Evolutionary conservation across 108 stramenopile species (phyloP).

Genomic region (Nannochloropsis oceanica): DNA sequence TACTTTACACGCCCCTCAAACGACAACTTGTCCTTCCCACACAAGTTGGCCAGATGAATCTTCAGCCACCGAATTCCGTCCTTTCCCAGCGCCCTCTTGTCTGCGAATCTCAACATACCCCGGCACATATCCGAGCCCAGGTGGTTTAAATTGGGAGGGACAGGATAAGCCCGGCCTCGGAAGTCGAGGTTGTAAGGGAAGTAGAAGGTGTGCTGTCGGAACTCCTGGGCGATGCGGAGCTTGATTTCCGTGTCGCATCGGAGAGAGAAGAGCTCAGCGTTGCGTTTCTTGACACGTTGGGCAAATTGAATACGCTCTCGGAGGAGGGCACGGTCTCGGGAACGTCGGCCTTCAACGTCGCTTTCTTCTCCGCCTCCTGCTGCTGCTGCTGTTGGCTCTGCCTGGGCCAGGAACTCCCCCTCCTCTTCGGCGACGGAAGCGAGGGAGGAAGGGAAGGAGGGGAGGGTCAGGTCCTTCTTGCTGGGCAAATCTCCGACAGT

Average conservation of each 20-base stretch:
- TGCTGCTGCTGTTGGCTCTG: neutral
- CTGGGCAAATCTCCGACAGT: conserved; percentile 18
- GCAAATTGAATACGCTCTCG: neutral
- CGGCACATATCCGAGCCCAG: conserved; percentile 90
- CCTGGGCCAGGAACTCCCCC: neutral
- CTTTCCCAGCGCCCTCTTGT: conserved; percentile 68
- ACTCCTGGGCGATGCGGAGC: conserved; percentile 26
- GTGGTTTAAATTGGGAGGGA: conserved; percentile 94
- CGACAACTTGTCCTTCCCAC: conserved; percentile 55
- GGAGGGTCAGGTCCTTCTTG: conserved; percentile 10
- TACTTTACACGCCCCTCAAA: conserved; percentile 83
- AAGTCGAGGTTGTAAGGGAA: conserved; percentile 99
- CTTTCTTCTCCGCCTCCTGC: neutral
- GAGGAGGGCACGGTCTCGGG: neutral
- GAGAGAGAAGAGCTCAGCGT: conserved; percentile 26
- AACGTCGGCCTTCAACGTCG: neutral
- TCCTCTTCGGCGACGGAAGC: neutral
- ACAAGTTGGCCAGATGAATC: conserved; percentile 92
- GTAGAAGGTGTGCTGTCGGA: conserved; percentile 49
- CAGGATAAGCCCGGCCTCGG: conserved; percentile 89
- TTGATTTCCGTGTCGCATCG: conserved; percentile 36
- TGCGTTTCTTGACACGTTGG: conserved; percentile 6
- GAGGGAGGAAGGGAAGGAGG: neutral
- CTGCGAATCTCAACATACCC: conserved; percentile 75
- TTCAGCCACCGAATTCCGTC: conserved; percentile 49